Evolutionary conservation across 306 rosid genomes (phyloP).

Genomic region (Ormosia semicastrata): DNA sequence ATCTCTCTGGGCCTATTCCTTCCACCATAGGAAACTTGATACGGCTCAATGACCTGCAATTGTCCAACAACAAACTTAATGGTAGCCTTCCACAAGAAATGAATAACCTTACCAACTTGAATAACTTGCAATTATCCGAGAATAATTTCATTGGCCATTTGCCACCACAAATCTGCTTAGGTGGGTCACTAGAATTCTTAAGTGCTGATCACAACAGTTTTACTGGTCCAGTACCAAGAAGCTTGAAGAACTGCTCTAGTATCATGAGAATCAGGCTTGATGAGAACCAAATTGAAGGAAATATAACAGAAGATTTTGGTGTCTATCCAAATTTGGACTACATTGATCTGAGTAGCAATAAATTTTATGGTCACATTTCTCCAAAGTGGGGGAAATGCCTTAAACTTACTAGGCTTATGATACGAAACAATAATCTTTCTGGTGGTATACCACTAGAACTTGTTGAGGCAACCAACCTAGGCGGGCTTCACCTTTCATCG

Average conservation of each 20-base stretch:
- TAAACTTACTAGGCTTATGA: not conserved
- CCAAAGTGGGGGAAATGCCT: not conserved
- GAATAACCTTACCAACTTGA: not conserved
- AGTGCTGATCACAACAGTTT: not conserved
- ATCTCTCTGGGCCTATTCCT: slow-evolving; percentile 1
- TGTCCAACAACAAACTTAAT: not conserved
- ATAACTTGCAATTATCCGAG: not conserved
- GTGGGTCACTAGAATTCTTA: not conserved
- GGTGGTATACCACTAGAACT: slow-evolving; percentile 24
- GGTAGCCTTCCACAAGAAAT: not conserved
- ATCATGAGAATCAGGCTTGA: slow-evolving; percentile 15
- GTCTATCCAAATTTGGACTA: slow-evolving; percentile 19
- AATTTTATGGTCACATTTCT: slow-evolving; percentile 9
- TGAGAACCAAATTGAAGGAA: slow-evolving; percentile 20
- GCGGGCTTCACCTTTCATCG: slow-evolving; percentile 30
- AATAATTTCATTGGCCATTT: not conserved
- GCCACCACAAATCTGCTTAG: not conserved
- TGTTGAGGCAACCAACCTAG: slow-evolving; percentile 7
- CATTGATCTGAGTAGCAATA: slow-evolving; percentile 15
- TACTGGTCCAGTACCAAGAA: not conserved
- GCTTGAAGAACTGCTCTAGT: not conserved
- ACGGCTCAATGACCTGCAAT: not conserved
- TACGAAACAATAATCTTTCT: not conserved
- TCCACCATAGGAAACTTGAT: not conserved
- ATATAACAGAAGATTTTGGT: slow-evolving; percentile 23